Evolutionary conservation across 208 protist species (phyloP), one percentile per base, ranked within the genome.

Genomic region (Tritrichomonas foetus): DNA sequence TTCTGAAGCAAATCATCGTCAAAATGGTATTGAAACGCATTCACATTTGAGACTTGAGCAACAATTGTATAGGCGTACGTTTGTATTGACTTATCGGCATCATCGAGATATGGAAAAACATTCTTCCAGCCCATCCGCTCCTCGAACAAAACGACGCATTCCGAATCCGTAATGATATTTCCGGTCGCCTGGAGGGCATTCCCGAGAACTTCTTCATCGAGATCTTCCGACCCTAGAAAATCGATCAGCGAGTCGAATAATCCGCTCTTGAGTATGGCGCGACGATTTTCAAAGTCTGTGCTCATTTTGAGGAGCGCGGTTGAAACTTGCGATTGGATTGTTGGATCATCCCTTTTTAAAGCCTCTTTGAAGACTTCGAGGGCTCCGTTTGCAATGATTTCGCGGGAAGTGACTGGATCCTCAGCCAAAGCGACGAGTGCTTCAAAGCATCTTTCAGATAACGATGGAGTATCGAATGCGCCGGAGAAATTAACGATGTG

Each of bases 291-390:
- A 47, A 89, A 89, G 30, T 89, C 78, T 57, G 41, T 57, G 36
- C 78, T 89, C 78, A 89, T 89, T 89, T 49, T 53, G 47, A 89
- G 57, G 13, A 44, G 57, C 33, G 78, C 78, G 1, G 41, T 8
- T 55, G 78, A 89, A 89, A 89, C 78, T 89, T 89, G 78, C 57
- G 78, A 89, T 89, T 89, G 78, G 57, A 89, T 89, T 89, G 78
- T 89, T 33, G 78, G 47, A 61, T 89, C 78, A 30, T 89, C 78
- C 11, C 47, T 13, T 89, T 53, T 57, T 16, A 89, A 27, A 11
- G 78, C 78, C 30, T 89, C 78, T 36, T 89, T 89, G 30, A 89
- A 89, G 5, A 47, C 78, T 16, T 89, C 78, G 20, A 89, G 47
- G 16, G 78, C 78, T 16, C 78, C 78, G 30, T 89, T 89, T 2